Evolutionary conservation across 371 early-diverging fungal genomes (phyloP).

Genomic region (Rhizopus sp.): DNA sequence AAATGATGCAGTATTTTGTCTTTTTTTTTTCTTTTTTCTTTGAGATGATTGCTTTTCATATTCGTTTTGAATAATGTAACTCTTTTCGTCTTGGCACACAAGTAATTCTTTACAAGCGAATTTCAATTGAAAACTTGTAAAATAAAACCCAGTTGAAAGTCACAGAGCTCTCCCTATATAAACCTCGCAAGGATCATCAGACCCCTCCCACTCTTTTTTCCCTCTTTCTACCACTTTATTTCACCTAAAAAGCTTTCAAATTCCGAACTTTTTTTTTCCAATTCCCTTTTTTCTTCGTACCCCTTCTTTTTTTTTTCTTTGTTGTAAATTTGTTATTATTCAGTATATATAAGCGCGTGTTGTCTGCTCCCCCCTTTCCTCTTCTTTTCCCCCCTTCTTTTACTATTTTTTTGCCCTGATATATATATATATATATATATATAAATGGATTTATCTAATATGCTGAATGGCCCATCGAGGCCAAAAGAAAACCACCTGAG

Average conservation of each 20-base stretch:
- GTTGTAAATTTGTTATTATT: too few species aligned
- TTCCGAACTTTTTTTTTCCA: not conserved
- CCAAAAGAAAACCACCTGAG: not conserved
- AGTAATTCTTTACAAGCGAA: too few species aligned
- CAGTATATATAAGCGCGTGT: too few species aligned
- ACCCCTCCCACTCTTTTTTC: not conserved
- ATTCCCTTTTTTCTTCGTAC: not conserved
- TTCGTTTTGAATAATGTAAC: not conserved
- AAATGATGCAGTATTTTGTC: not conserved
- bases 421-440: not conserved
- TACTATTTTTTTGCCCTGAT: too few species aligned
- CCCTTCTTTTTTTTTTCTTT: too few species aligned
- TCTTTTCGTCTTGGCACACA: too few species aligned
- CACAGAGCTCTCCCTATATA: not conserved
- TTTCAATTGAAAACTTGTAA: too few species aligned
- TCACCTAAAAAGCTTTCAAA: not conserved
- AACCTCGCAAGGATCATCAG: not conserved
- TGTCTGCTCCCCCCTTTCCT: too few species aligned
- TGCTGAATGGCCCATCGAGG: slow-evolving; percentile 22
- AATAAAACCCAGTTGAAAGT: not conserved
- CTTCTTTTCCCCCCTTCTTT: too few species aligned
- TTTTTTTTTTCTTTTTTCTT: not conserved
- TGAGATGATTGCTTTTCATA: not conserved
- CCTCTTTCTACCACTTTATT: not conserved
- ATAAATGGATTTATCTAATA: slow-evolving; percentile 29